These are phyloP conservation scores for Curvularia sp. DNA, from an alignment of 2,329 filamentous ascomycete species.

Conservation along the genomic window DNA sequence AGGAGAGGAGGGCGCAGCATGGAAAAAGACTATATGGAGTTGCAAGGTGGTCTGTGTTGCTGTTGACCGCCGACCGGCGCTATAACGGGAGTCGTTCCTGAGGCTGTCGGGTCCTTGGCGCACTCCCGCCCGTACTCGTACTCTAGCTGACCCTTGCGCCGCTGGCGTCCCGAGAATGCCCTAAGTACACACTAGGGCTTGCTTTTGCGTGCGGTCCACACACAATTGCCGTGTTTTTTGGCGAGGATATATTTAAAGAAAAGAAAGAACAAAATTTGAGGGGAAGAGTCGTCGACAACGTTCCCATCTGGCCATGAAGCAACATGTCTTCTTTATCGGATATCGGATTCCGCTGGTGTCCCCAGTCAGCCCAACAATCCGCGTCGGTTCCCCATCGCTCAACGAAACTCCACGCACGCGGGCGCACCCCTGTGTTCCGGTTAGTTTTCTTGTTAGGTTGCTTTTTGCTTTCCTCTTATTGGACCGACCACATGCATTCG, in stretches of 20 bases:
- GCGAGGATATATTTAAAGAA: too few species aligned
- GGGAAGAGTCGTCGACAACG: background rate
- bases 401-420: conserved; percentile 17
- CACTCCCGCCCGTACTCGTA: conserved; percentile 4
- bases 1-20: conserved; percentile 23
- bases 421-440: conserved; percentile 11
- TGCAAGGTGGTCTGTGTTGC: conserved; percentile 36
- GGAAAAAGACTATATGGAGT: conserved; percentile 24
- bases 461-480: conserved; percentile 13
- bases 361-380: conserved; percentile 20
- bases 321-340: conserved; percentile 7
- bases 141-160: conserved; percentile 2
- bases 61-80: conserved; percentile 26
- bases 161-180: conserved; percentile 1
- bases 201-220: conserved; percentile 1
- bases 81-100: conserved; percentile 25
- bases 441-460: conserved; percentile 14
- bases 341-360: conserved; percentile 7
- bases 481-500: background rate
- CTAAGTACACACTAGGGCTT: background rate
- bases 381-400: conserved; percentile 32
- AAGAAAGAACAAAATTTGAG: background rate
- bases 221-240: background rate
- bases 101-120: conserved; percentile 17
- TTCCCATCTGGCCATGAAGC: background rate